Evolutionary conservation across 2,329 filamentous ascomycete genomes (phyloP).

Genomic region (Colletotrichum navitas): DNA sequence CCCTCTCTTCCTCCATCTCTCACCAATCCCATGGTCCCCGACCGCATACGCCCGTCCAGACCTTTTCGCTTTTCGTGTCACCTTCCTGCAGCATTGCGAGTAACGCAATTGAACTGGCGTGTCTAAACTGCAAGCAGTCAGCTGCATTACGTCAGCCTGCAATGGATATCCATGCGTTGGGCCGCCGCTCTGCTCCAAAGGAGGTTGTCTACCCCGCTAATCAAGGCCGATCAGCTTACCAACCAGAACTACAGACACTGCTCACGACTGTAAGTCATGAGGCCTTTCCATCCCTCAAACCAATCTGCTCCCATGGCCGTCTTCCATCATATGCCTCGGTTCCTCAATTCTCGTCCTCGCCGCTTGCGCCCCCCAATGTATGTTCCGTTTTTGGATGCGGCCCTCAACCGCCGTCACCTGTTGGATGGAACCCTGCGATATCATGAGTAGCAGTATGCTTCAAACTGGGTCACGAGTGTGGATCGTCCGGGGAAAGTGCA

Average conservation of each 20-base stretch:
- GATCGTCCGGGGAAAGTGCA: constrained; percentile 13
- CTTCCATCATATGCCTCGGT: not conserved
- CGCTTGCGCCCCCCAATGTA: not conserved
- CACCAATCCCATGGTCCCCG: not conserved
- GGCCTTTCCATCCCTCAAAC: not conserved
- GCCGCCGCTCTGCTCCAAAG: not conserved
- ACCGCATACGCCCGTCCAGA: not conserved
- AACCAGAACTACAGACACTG: not conserved
- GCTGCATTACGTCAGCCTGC: constrained; percentile 2
- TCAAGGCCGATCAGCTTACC: not conserved
- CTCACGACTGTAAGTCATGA: constrained; percentile 9
- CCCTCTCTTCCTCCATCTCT: not conserved
- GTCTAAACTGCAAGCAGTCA: constrained; percentile 4
- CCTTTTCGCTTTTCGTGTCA: constrained; percentile 1
- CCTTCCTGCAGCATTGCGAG: constrained; percentile 4
- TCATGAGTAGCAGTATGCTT: not conserved
- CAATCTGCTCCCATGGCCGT: not conserved
- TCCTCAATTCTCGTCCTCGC: not conserved
- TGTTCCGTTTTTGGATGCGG: not conserved
- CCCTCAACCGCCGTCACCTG: not conserved
- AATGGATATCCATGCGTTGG: constrained; percentile 2
- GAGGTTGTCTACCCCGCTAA: not conserved
- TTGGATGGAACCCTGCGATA: not conserved
- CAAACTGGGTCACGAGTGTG: constrained; percentile 27
- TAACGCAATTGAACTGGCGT: not conserved